phyloP scores from a whole-genome alignment of 2,329 filamentous ascomycete species.

The Sporothrix inflata region DNA sequence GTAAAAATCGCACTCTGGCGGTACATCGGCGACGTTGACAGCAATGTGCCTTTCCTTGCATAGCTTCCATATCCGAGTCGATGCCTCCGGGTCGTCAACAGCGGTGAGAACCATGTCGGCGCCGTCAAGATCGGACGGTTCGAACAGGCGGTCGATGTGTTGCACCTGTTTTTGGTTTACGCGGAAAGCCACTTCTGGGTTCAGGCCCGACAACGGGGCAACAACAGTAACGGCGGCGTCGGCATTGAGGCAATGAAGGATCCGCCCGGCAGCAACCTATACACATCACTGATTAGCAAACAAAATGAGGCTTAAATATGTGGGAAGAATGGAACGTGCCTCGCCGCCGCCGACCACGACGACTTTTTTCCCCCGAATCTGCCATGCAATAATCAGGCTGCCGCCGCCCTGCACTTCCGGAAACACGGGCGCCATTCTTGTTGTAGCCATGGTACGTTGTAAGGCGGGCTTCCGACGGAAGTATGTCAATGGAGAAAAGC shows the following conservation, averaged over 20 bases:
- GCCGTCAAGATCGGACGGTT: conserved; percentile 80
- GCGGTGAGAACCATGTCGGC: conserved; percentile 89
- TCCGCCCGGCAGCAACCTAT: conserved; percentile 92
- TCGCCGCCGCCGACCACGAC: conserved; percentile 95
- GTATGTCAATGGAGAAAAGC: background rate
- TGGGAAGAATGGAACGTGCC: conserved; percentile 54
- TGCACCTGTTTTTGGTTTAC: conserved; percentile 74
- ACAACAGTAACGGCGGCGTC: conserved; percentile 89
- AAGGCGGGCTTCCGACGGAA: background rate
- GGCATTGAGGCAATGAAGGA: conserved; percentile 91
- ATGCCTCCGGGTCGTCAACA: conserved; percentile 91
- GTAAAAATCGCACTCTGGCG: conserved; percentile 97
- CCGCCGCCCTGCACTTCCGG: conserved; percentile 86
- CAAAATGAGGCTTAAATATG: background rate
- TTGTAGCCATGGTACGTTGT: conserved; percentile 4
- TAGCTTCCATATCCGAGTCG: conserved; percentile 86
- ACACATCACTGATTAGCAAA: background rate
- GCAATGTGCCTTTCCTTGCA: conserved; percentile 84
- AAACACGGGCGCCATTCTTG: conserved; percentile 53
- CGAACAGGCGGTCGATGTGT: conserved; percentile 81
- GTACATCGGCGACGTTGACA: conserved; percentile 96
- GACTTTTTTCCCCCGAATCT: conserved; percentile 84
- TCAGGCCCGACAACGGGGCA: conserved; percentile 77
- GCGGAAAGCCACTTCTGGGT: conserved; percentile 84
- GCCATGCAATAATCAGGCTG: conserved; percentile 94